Evolutionary conservation across 495 filamentous ascomycete species (phyloP).

Genomic region (Trichoderma erinaceum): DNA sequence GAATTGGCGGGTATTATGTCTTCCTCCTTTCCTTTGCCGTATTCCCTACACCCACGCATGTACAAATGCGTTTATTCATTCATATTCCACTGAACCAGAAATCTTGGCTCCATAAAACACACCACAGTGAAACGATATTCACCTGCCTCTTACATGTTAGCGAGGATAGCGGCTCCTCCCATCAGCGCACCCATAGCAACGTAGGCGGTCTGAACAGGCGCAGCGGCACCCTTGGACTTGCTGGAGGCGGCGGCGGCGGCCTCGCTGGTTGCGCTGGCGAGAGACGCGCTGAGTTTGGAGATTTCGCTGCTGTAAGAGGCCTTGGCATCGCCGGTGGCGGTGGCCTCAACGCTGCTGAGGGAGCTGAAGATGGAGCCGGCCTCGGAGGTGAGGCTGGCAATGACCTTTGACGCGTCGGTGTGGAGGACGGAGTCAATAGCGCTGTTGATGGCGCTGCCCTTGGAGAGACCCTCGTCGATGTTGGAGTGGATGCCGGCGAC

Average conservation of each 20-base stretch:
- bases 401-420: conserved; percentile 11
- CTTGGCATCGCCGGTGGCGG: conserved; percentile 6
- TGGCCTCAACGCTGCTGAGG: conserved; percentile 13
- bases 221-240: conserved; percentile 13
- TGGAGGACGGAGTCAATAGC: conserved; percentile 16
- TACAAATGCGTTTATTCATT: background rate
- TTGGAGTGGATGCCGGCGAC: background rate
- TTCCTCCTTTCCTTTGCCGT: background rate
- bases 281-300: conserved; percentile 12
- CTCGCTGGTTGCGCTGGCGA: conserved; percentile 9
- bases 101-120: background rate
- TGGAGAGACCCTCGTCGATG: background rate
- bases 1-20: conserved; percentile 1
- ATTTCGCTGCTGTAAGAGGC: conserved; percentile 10
- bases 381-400: conserved; percentile 21
- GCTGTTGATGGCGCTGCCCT: conserved; percentile 16
- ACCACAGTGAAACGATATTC: background rate
- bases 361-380: conserved; percentile 18
- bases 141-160: conserved; percentile 21
- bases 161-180: conserved; percentile 30
- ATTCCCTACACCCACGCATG: background rate
- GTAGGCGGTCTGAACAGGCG: conserved; percentile 29
- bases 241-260: background rate
- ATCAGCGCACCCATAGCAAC: conserved; percentile 33
- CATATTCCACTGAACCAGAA: background rate